Evolutionary conservation across 139 green algal genomes (phyloP), one percentile per base, ranked within the genome.

Genomic region (Parachlorella kessleri): DNA sequence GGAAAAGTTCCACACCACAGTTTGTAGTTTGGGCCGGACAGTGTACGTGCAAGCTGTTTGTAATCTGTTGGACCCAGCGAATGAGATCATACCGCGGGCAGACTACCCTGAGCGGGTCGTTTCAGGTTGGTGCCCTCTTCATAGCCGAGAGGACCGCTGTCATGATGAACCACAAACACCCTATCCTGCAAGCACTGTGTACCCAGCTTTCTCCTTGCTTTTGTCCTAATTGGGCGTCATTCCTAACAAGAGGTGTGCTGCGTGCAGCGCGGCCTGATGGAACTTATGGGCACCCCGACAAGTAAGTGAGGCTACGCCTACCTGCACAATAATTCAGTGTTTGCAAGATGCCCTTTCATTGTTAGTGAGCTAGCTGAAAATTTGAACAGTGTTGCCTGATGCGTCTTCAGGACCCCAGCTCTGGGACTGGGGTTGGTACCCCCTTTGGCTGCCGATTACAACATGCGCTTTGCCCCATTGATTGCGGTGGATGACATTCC

Each of bases 381-480:
- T 33, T 7, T 32, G 36, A 3, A 80, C 66, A 42, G 64, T 73
- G 75, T 24, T 30, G 23, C 63, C 28, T 69, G 63, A 9, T 30
- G 63, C 28, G 63, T 37, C 28, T 35, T 30, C 63, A 69, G 28
- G 66, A 75, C 66, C 4, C 75, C 75, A 14, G 70, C 55, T 53
- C 67, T 81, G 0, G 75, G 66, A 36, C 24, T 72, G 30, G 75
- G 75, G 36, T 37, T 81, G 42, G 36, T 65, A 3, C 14, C 32
- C 3, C 39, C 70, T 1, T 55, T 75, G 24, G 48, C 37, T 1
- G 14, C 53, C 1, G 75, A 81, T 35, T 81, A 41, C 66, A 81
- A 81, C 42, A 75, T 81, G 66, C 75, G 75, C 2, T 48, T 81
- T 26, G 75, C 64, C 42, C 75, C 75, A 21, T 24, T 81, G 28